Evolutionary conservation across 2,329 filamentous ascomycete genomes (phyloP).

Genomic region (Bipolaris victoriae): DNA sequence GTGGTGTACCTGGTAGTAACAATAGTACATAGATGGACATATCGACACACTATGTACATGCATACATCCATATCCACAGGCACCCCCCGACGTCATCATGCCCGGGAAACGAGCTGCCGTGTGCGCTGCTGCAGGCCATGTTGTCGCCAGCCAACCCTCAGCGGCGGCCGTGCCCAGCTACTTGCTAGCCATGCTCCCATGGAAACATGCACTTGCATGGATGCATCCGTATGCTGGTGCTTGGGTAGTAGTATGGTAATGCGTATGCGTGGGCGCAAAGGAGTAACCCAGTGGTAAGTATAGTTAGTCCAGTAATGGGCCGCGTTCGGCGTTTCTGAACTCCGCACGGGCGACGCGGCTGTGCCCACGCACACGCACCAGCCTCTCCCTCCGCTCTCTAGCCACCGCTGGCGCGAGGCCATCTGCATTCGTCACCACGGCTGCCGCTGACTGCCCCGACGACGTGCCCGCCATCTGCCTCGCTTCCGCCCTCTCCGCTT

Average conservation of each 20-base stretch:
- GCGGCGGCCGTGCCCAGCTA: too few relatives aligned
- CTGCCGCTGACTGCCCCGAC: background rate
- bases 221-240: background rate
- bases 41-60: background rate
- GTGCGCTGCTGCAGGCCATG: background rate
- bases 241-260: too few relatives aligned
- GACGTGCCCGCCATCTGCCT: background rate
- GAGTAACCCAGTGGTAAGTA: too few relatives aligned
- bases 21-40: background rate
- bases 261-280: too few relatives aligned
- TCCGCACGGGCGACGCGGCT: slow-evolving; percentile 12
- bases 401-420: slow-evolving; percentile 2
- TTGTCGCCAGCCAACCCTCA: too few relatives aligned
- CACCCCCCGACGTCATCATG: background rate
- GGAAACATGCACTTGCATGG: too few relatives aligned
- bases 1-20: too few relatives aligned
- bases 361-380: slow-evolving; percentile 18
- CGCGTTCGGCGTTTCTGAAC: slow-evolving; percentile 14
- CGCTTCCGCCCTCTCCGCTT: slow-evolving; percentile 1
- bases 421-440: slow-evolving; percentile 2
- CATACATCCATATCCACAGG: background rate
- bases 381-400: slow-evolving; percentile 19
- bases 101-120: too few relatives aligned
- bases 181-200: too few relatives aligned
- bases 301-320: background rate